Percentiles rank a stretch among this genome's conserved stretches.
Evolutionary conservation across 345 rosid genomes (phyloP).

Genomic region (Corchorus olitorius): DNA sequence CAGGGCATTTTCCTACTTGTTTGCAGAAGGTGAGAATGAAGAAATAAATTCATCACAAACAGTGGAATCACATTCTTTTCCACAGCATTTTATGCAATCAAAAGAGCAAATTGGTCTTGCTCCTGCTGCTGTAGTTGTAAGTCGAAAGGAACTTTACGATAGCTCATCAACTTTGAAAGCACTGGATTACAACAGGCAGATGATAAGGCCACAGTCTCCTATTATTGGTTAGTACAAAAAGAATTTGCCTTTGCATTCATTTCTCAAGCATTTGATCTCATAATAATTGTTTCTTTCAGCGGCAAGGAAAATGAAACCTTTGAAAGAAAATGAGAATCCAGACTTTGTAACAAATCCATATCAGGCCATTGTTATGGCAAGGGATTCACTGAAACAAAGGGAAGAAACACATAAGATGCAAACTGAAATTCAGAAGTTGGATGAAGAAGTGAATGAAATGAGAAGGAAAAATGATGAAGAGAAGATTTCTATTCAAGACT

Average conservation of each 20-base stretch:
- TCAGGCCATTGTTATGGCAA: conserved; percentile 78
- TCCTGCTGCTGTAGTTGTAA: conserved; percentile 75
- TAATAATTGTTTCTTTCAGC: conserved; percentile 26
- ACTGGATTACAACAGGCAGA: conserved; percentile 63
- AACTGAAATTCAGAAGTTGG: conserved; percentile 58
- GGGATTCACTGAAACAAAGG: conserved; percentile 77
- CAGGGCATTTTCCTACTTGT: conserved; percentile 84
- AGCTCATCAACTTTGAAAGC: conserved; percentile 57
- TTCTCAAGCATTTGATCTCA: not conserved
- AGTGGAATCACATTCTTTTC: conserved; percentile 79
- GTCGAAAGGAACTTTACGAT: conserved; percentile 56
- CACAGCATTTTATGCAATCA: conserved; percentile 73
- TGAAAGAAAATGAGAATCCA: conserved; percentile 78
- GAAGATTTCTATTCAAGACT: conserved; percentile 64
- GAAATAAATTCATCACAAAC: conserved; percentile 74
- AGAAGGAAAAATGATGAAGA: conserved; percentile 68
- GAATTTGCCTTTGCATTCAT: not conserved
- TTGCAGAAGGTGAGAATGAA: conserved; percentile 75
- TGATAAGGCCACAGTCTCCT: conserved; percentile 48
- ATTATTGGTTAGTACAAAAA: conserved; percentile 51
- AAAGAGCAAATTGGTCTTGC: conserved; percentile 74
- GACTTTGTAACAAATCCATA: conserved; percentile 64
- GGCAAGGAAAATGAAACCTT: conserved; percentile 49
- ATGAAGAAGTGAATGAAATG: conserved; percentile 61
- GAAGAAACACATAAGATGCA: conserved; percentile 70